Evolutionary conservation across 495 filamentous ascomycete genomes (phyloP).

Genomic region (Sabuloglossum arenarium): DNA sequence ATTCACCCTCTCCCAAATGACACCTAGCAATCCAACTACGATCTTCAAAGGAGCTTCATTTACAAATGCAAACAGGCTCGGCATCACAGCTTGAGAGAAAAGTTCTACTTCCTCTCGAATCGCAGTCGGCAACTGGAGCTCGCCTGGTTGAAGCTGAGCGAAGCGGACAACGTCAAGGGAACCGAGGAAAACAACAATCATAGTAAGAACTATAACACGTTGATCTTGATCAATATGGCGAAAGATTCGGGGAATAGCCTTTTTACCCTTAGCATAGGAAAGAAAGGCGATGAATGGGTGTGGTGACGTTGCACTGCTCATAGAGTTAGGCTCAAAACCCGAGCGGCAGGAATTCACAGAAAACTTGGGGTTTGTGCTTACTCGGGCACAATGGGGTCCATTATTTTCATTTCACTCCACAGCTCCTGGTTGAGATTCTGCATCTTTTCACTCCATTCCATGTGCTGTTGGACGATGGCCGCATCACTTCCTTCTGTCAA

Average conservation of each 20-base stretch:
- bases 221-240: conserved; percentile 82
- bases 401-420: conserved; percentile 70
- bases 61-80: conserved; percentile 66
- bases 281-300: conserved; percentile 96
- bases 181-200: conserved; percentile 90
- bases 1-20: conserved; percentile 66
- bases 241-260: conserved; percentile 84
- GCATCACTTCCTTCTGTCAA: conserved; percentile 37
- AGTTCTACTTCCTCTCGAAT: conserved; percentile 83
- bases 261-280: conserved; percentile 89
- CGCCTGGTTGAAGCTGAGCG: conserved; percentile 45
- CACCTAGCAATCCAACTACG: conserved; percentile 66
- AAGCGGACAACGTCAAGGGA: conserved; percentile 69
- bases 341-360: background rate
- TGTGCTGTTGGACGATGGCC: conserved; percentile 40
- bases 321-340: background rate
- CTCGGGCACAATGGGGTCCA: conserved; percentile 66
- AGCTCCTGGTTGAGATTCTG: conserved; percentile 56
- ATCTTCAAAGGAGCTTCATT: conserved; percentile 81
- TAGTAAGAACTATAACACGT: conserved; percentile 79
- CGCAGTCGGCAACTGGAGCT: conserved; percentile 43
- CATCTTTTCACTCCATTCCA: conserved; percentile 50
- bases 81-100: conserved; percentile 73
- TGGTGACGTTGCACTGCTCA: conserved; percentile 29
- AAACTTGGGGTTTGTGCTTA: conserved; percentile 8